Conservation (phyloP, 352 stramenopile genomes). For the Phytophthora crassamura region DNA sequence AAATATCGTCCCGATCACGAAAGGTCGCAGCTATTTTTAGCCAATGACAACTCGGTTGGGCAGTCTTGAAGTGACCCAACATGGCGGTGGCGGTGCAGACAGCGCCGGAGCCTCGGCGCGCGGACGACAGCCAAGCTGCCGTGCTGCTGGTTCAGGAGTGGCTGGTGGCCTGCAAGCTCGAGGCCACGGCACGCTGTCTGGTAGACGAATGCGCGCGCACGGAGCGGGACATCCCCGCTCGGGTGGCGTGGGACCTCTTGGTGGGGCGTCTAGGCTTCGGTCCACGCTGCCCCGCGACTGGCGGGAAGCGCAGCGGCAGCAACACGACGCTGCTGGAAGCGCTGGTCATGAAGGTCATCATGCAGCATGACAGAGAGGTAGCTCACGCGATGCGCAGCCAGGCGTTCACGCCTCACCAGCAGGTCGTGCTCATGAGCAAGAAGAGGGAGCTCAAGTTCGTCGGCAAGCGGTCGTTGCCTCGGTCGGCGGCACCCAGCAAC, state of each 20-base stretch:
- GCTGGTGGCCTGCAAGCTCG: conserved; percentile 42
- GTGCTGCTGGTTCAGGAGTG: conserved; percentile 60
- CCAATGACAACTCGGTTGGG: not conserved
- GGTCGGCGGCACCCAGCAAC: conserved; percentile 21
- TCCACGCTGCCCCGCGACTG: conserved; percentile 17
- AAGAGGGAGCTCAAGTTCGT: conserved; percentile 42
- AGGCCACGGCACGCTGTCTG: conserved; percentile 45
- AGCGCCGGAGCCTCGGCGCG: not conserved
- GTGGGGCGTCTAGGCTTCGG: conserved; percentile 25
- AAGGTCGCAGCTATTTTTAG: not conserved
- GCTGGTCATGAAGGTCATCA: conserved; percentile 14
- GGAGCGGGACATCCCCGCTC: conserved; percentile 20
- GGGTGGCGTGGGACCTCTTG: conserved; percentile 31
- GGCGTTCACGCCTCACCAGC: conserved; percentile 32
- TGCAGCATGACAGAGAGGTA: conserved; percentile 33
- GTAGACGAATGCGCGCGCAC: conserved; percentile 43
- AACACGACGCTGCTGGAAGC: conserved; percentile 25
- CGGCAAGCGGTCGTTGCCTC: conserved; percentile 36
- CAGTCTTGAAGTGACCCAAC: conserved; percentile 9
- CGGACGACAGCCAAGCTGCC: conserved; percentile 10
- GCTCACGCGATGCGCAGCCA: conserved; percentile 28
- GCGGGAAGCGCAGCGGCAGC: conserved; percentile 15
- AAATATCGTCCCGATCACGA: conserved; percentile 3
- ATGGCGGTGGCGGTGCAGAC: conserved; percentile 19
- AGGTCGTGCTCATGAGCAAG: conserved; percentile 49